Evolutionary conservation across 2,329 filamentous ascomycete species (phyloP), one percentile per base, ranked within the genome.

Genomic region (Penicillium glabrum): DNA sequence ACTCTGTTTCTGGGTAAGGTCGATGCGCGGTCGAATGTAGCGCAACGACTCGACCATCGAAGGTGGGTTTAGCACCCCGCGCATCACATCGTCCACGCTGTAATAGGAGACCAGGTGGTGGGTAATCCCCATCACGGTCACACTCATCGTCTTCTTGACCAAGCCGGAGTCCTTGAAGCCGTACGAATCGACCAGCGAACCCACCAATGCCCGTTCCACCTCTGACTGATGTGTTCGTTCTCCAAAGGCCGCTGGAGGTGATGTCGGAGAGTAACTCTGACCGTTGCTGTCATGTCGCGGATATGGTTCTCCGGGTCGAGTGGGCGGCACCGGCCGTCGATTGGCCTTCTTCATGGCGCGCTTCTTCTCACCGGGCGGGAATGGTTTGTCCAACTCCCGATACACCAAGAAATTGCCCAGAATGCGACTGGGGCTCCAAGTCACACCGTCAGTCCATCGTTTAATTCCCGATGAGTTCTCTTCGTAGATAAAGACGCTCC

Each of bases 31-130:
- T 7, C 78, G 72, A 29, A 88, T 75, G 48, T 77, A 70, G 26
- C 74, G 72, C 43, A 87, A 75, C 21, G 71, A 72, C 1, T 81
- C 77, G 56, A 85, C 81, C 53, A 83, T 79, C 1, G 80, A 75
- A 1, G 89, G 90, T 0, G 83, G 82, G 27, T 71, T 77, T 11
- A 93, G 79, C 16, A 71, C 74, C n/a, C 82, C 80, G 46, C 80
- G 77, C 64, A 86, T 81, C n/a, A 92, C 89, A 69, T 96, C 91
- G 6, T 90, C 86, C 11, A 93, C 82, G 44, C 80, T 90, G 77
- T 96, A 96, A 72, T 97, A 97, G 16, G 89, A 93, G 41, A 96
- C 91, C 51, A 97, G 78, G 67, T 96, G 92, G 68, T 96, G 92
- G 2, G 86, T 87, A 2, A 92, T 83, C 2, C 89, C 89, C 26